Evolutionary conservation across 179 eudicot genomes (phyloP), one percentile per base, ranked within the genome.

Genomic region (Spinacia oleracea): DNA sequence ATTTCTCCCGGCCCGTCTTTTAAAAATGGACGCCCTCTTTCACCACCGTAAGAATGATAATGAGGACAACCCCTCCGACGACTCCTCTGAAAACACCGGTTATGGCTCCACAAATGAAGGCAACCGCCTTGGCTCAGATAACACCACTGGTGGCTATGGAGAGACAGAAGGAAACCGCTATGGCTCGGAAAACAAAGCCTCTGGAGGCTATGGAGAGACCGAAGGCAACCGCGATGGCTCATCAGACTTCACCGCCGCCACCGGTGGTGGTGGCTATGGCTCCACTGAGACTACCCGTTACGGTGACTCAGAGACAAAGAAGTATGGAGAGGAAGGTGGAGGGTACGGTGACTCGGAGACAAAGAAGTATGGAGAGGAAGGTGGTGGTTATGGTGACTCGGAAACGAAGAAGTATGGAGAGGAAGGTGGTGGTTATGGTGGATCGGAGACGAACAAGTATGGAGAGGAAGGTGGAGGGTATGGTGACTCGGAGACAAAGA

Each of bases 41-140:
- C 16, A 45, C 70, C 80, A 70, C 80, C 43, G 21, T 69, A 78
- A 78, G 80, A 78, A 78, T 10, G 70, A 78, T 12, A 59, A 78
- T n/a, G n/a, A n/a, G n/a, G n/a, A n/a, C n/a, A n/a, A n/a, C n/a
- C n/a, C n/a, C n/a, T n/a, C n/a, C n/a, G n/a, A n/a, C n/a, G n/a
- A n/a, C n/a, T n/a, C n/a, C n/a, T n/a, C n/a, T n/a, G 48, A 45
- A 45, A 12, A 12, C 48, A 45, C 9, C 48, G 11, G 40, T 29
- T 80, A 80, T n/a, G 83, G 76, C 23, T 70, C 78, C 3, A 67
- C 42, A 8, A 50, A 70, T 11, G 80, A 71, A 42, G 69, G 70
- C 10, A 45, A 45, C 16, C 35, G 65, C 35, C 77, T 53, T 66
- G 81, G 75, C 6, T 70, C 76, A 0, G 78, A 74, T 2, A 71